phyloP scores from a whole-genome alignment of 768 basidiomycete genomes.

The Tephrocybe sp. region DNA sequence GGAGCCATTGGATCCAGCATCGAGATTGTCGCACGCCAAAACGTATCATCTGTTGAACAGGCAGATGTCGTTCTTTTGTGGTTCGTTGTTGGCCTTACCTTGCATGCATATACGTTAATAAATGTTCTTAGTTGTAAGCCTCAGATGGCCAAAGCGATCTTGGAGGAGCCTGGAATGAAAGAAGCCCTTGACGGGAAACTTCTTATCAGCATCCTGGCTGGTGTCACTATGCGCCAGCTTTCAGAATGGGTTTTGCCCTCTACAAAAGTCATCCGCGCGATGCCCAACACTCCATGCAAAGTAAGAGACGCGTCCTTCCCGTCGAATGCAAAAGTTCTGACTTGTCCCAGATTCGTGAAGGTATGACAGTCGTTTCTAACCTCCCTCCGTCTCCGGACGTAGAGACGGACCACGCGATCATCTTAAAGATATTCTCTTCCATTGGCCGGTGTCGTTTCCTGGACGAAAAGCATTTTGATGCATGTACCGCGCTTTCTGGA shows the following conservation, averaged over 20 bases:
- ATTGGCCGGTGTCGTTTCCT: conserved; percentile 95
- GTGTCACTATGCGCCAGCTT: conserved; percentile 86
- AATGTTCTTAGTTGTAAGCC: conserved; percentile 79
- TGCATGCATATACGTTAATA: not conserved
- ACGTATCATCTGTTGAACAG: conserved; percentile 66
- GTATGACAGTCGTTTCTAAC: conserved; percentile 93
- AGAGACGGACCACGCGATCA: conserved; percentile 66
- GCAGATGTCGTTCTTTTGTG: conserved; percentile 88
- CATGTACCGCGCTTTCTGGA: conserved; percentile 93
- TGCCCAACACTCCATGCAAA: conserved; percentile 98
- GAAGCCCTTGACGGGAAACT: conserved; percentile 89
- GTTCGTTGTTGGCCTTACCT: conserved; percentile 39
- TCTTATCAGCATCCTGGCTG: conserved; percentile 96
- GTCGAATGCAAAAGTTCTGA: not conserved
- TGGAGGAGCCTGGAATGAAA: conserved; percentile 70
- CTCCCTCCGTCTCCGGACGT: conserved; percentile 50
- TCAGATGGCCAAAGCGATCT: conserved; percentile 74
- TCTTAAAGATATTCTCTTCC: conserved; percentile 93
- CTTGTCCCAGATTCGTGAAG: conserved; percentile 85
- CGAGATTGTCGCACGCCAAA: conserved; percentile 66
- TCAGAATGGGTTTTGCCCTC: conserved; percentile 65
- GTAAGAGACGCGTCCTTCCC: conserved; percentile 37
- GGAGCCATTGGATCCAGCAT: conserved; percentile 64
- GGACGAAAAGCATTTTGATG: conserved; percentile 98
- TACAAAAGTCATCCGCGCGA: conserved; percentile 90